Evolutionary conservation across 108 stramenopile genomes (phyloP).

Genomic region (Nitzschia sp.): DNA sequence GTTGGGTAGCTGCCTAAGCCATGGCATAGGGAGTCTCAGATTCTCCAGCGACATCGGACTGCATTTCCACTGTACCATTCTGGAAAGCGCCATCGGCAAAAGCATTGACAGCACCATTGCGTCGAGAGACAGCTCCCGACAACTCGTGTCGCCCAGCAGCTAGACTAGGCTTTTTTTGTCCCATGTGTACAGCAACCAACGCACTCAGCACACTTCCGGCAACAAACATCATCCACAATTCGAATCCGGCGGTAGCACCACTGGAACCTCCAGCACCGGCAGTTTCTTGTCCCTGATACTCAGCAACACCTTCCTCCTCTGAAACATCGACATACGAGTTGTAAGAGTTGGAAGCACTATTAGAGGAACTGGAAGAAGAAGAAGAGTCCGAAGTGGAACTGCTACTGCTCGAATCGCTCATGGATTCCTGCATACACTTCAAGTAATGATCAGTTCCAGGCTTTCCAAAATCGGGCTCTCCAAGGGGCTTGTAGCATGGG

Average conservation of each 20-base stretch:
- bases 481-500: conserved; percentile 5
- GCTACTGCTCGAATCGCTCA: not conserved
- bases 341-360: not conserved
- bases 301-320: not conserved
- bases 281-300: not conserved
- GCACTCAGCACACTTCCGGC: conserved; percentile 18
- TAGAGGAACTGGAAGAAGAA: not conserved
- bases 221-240: conserved; percentile 28
- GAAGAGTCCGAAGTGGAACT: not conserved
- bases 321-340: not conserved
- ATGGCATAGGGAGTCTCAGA: not conserved
- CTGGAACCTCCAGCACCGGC: not conserved
- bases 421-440: not conserved
- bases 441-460: not conserved
- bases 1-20: not conserved
- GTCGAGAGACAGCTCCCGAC: conserved; percentile 22
- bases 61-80: conserved; percentile 8
- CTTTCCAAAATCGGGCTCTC: conserved; percentile 2
- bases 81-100: conserved; percentile 21
- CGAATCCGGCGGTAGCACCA: conserved; percentile 8
- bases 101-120: conserved; percentile 14
- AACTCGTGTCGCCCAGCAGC: conserved; percentile 1
- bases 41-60: not conserved
- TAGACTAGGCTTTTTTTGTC: conserved; percentile 12
- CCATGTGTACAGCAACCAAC: conserved; percentile 21